Base-by-base conservation (phyloP, 352 stramenopile species). In the Phytopythium aichiense region DNA sequence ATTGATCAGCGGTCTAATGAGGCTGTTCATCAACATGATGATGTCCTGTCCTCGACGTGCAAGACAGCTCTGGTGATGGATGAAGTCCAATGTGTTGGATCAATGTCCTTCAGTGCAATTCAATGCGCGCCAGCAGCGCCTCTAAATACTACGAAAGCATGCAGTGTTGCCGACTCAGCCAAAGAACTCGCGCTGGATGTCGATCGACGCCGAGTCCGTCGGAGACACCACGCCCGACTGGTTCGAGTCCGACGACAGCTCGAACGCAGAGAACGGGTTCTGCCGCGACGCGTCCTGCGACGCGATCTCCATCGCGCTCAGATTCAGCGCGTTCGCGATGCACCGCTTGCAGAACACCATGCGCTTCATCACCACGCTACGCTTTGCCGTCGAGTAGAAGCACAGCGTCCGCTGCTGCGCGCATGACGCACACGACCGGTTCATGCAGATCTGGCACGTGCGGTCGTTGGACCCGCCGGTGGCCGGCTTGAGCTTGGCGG, bases 171-270 rank as follows among this genome's bases (percentile, higher is more conserved):
- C 8, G 9, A 7, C 2, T 35, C 28, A 76, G 31, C 71, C 67
- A 25, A 77, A 77, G 28, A 77, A 77, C 50, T 77, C 71, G 61
- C 68, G 69, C 40, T 66, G 56, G n/a, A 65, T 71, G 59, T 75
- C 65, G 11, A 69, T 65, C 6, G 73, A 62, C 15, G 63, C 69
- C 49, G 71, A 77, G 37, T 70, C 71, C 2, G 71, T 74, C 9
- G 71, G 71, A 2, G 71, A 77, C 13, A 58, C 50, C 18, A 66
- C 48, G 13, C 64, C 62, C 46, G 67, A 71, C 48, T 72, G 54
- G 31, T 60, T 74, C 54, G 54, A 59, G 38, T 48, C 54, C 7
- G 54, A 59, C 16, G 67, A 74, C 12, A 71, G 56, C 45, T 74
- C 67, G 22, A 71, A 74, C 37, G 65, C 69, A 45, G 69, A 63